Evolutionary conservation across 805 yeast species (phyloP).

Genomic region (Pichia scutulata): DNA sequence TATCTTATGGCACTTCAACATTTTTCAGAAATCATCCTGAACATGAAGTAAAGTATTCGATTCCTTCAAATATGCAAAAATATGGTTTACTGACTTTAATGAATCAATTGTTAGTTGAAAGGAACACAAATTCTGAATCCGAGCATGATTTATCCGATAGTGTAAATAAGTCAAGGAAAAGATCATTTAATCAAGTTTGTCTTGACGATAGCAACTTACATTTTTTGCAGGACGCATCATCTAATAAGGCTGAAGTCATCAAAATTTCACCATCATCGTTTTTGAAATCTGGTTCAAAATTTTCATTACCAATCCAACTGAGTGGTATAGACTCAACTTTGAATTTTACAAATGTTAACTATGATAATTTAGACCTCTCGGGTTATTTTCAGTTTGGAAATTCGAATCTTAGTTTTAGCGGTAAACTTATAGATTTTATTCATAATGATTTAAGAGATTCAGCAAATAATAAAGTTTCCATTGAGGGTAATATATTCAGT

Average conservation of each 20-base stretch:
- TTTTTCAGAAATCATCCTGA: constrained; percentile 23
- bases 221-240: not conserved
- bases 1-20: constrained; percentile 11
- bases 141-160: no score
- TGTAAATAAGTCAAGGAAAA: not conserved
- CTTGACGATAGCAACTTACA: not conserved
- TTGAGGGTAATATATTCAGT: constrained; percentile 26
- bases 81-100: constrained; percentile 21
- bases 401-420: constrained; percentile 19
- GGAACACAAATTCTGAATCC: constrained; percentile 7
- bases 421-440: constrained; percentile 25
- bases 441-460: constrained; percentile 23
- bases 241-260: not conserved
- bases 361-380: constrained; percentile 9
- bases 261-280: constrained; percentile 16
- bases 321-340: constrained; percentile 13
- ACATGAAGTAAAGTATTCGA: constrained; percentile 15
- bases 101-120: constrained; percentile 20
- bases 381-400: constrained; percentile 20
- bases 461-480: constrained; percentile 16
- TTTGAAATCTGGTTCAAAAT: constrained; percentile 21
- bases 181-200: constrained; percentile 15
- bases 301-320: constrained; percentile 7
- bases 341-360: constrained; percentile 17
- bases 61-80: constrained; percentile 15